Conservation (phyloP, 768 basidiomycete species). For the Leccinum longicurvipes region DNA sequence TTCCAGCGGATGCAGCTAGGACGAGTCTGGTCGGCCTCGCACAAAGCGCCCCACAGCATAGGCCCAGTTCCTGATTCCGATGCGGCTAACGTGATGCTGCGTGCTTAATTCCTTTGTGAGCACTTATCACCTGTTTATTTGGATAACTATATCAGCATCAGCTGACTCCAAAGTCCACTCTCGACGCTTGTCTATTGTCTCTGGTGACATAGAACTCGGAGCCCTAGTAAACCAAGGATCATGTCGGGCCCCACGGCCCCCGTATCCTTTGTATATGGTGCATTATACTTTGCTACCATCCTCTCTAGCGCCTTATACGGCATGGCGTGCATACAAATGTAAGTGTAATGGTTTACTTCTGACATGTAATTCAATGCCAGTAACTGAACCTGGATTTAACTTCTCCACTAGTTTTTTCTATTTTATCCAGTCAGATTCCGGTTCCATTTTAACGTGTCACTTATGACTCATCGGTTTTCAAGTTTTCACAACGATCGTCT, state of each 20-base stretch:
- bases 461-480: background rate
- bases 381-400: background rate
- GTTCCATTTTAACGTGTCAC: background rate
- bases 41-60: no score
- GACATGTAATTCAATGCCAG: background rate
- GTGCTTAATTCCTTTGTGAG: background rate
- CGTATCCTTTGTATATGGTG: background rate
- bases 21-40: no score
- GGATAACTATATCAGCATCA: background rate
- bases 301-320: background rate
- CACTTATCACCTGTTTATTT: background rate
- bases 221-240: no score
- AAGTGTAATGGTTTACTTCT: background rate
- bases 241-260: background rate
- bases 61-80: no score
- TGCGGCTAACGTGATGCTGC: background rate
- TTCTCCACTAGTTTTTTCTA: background rate
- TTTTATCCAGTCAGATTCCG: background rate
- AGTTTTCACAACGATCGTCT: background rate
- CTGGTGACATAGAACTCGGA: background rate
- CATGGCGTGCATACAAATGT: background rate
- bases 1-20: no score
- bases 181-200: background rate
- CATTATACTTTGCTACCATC: background rate
- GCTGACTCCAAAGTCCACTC: background rate